Percentiles rank a stretch among this genome's conserved stretches.
These are phyloP conservation scores for Asterochloris sp. DNA, from an alignment of 139 green algal genomes.

Conservation along the genomic window DNA sequence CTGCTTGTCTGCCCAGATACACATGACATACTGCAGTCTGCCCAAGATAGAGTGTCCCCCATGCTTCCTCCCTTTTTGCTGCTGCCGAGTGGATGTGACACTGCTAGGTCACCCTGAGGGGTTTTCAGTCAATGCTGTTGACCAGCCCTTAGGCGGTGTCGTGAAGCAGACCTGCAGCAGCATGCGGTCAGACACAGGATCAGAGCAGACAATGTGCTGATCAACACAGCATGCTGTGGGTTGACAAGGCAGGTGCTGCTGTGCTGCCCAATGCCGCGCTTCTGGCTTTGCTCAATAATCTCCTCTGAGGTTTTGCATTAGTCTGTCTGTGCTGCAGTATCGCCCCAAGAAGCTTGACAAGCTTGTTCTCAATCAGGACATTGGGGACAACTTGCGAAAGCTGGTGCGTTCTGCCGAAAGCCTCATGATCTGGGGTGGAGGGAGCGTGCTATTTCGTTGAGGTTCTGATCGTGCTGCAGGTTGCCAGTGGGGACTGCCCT, in stretches of 20 bases:
- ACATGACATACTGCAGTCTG: too few relatives aligned
- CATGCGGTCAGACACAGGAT: too few relatives aligned
- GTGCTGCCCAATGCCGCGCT: not conserved
- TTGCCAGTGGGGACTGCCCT: conserved; percentile 85
- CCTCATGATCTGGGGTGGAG: too few relatives aligned
- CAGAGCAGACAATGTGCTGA: not conserved
- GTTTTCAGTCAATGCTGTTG: too few relatives aligned
- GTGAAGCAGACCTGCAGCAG: too few relatives aligned
- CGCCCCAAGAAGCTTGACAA: conserved; percentile 81
- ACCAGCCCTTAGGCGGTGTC: too few relatives aligned
- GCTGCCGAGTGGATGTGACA: too few relatives aligned
- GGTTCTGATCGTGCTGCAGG: conserved; percentile 36
- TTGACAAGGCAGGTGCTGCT: conserved; percentile 61
- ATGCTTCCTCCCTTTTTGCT: too few relatives aligned
- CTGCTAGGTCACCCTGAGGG: too few relatives aligned
- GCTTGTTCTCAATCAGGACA: conserved; percentile 70
- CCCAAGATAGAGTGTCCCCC: too few relatives aligned
- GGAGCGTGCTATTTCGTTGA: not conserved
- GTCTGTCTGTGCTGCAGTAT: conserved; percentile 57
- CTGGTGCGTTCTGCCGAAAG: conserved; percentile 55
- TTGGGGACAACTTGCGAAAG: conserved; percentile 77
- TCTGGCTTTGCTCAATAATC: not conserved
- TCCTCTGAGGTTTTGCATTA: not conserved
- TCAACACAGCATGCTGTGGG: conserved; percentile 59
- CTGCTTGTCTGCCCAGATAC: too few relatives aligned